Conservation (phyloP, 2,329 filamentous ascomycete genomes). For the Cladosporium oxysporum region DNA sequence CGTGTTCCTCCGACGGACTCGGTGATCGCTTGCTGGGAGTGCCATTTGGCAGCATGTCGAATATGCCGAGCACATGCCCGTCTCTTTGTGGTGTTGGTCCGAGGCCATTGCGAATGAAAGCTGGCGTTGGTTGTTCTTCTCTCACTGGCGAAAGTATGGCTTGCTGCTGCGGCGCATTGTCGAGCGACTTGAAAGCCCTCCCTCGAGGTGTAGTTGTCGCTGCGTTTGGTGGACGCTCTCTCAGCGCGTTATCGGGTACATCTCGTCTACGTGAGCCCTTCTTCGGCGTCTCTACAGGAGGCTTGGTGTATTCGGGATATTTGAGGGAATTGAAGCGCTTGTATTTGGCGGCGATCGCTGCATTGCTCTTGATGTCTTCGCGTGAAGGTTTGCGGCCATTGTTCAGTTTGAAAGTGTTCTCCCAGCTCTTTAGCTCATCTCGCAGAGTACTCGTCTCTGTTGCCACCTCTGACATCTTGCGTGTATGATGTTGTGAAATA, state of each 20-base stretch:
- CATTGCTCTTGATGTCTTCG: constrained; percentile 74
- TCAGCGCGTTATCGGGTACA: constrained; percentile 9
- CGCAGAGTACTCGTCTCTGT: constrained; percentile 48
- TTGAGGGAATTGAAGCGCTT: constrained; percentile 69
- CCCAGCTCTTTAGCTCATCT: constrained; percentile 73
- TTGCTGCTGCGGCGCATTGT: constrained; percentile 6
- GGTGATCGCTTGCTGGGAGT: constrained; percentile 26
- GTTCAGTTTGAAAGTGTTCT: constrained; percentile 63
- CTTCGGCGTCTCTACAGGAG: constrained; percentile 28
- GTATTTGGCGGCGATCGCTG: constrained; percentile 72
- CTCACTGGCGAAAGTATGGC: constrained; percentile 26
- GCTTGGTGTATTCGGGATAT: constrained; percentile 34
- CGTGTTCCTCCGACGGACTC: constrained; percentile 10
- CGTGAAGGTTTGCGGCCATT: constrained; percentile 71
- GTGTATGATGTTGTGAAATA: background rate
- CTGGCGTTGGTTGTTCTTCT: constrained; percentile 31
- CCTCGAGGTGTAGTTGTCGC: constrained; percentile 14
- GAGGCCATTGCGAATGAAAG: constrained; percentile 44
- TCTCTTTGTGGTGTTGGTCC: constrained; percentile 80
- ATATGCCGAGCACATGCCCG: constrained; percentile 73
- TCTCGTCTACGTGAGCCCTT: constrained; percentile 22
- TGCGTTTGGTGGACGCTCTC: constrained; percentile 12
- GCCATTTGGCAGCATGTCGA: constrained; percentile 60
- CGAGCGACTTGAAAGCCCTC: constrained; percentile 13
- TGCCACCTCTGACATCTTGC: background rate